Evolutionary conservation across 2,329 filamentous ascomycete genomes (phyloP), one percentile per base, ranked within the genome.

Genomic region (Madurella mycetomatis): DNA sequence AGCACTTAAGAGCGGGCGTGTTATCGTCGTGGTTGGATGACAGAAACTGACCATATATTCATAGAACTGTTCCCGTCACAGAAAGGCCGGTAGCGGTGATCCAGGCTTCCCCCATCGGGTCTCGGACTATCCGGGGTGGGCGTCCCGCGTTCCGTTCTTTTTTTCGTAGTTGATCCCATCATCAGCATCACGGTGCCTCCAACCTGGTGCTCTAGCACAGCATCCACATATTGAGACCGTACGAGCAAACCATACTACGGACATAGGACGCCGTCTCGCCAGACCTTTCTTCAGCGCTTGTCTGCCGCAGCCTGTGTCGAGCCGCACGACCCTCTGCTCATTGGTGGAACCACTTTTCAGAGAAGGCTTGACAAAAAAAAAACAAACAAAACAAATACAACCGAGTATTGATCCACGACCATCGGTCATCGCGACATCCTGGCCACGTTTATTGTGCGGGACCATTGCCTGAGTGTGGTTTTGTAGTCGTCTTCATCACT

Each of bases 51-150:
- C 53, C 1, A 16, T 15, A 12, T 19, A 2, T 41, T 5, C 40
- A 11, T 41, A 64, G 62, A 64, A 12, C 53, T 60, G 31, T 62
- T 62, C 32, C 53, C 54, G 5, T 1, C 56, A 5, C 47, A 47
- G 9, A 60, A 60, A 25, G 49, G 47, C n/a, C 42, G 57, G 45
- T 60, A 42, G 30, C 2, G 16, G n/a, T 15, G 16, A 4, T 41
- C 17, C 18, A 25, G 37, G 44, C 12, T 37, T 37, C 12, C 12
- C 41, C 13, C 13, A n/a, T 19, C 17, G 16, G n/a, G 9, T 13
- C 18, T 11, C 12, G 32, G 4, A 45, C n/a, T 45, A 9, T 39
- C 12, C 11, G 37, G 37, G 4, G n/a, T 39, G 9, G 11, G n/a
- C 37, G 9, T 12, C n/a, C 37, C 37, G 45, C 44, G 32, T 25